Evolutionary conservation across 2,329 filamentous ascomycete species (phyloP).

Genomic region (Rutstroemia sp.): DNA sequence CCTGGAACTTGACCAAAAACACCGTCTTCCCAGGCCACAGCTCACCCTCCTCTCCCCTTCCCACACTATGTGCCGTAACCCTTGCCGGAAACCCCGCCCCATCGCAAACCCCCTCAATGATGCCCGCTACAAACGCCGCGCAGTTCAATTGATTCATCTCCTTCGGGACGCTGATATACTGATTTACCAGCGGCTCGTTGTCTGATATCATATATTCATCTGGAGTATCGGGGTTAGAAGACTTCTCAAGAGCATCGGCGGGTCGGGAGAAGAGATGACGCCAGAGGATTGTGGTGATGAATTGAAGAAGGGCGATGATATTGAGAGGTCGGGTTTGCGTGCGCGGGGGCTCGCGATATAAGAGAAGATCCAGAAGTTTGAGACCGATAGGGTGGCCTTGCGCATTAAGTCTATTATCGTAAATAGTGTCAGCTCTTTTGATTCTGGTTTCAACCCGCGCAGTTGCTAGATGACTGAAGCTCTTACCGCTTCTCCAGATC

Average conservation of each 20-base stretch:
- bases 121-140: conserved; percentile 88
- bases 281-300: conserved; percentile 91
- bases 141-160: conserved; percentile 97
- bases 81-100: conserved; percentile 82
- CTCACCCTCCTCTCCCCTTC: conserved; percentile 51
- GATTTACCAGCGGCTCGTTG: conserved; percentile 94
- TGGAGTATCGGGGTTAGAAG: conserved; percentile 68
- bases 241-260: conserved; percentile 89
- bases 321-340: conserved; percentile 72
- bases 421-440: not conserved
- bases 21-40: conserved; percentile 97
- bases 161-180: conserved; percentile 84
- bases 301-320: conserved; percentile 85
- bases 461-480: not conserved
- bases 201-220: conserved; percentile 99
- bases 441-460: too few relatives aligned
- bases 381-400: conserved; percentile 93
- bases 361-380: conserved; percentile 88
- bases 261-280: conserved; percentile 84
- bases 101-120: conserved; percentile 93
- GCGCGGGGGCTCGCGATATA: conserved; percentile 70
- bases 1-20: conserved; percentile 86
- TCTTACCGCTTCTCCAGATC: conserved; percentile 82
- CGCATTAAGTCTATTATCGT: conserved; percentile 62
- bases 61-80: conserved; percentile 81